phyloP scores from a whole-genome alignment of 371 early-diverging fungal species.

The Rhizopus delemar region DNA sequence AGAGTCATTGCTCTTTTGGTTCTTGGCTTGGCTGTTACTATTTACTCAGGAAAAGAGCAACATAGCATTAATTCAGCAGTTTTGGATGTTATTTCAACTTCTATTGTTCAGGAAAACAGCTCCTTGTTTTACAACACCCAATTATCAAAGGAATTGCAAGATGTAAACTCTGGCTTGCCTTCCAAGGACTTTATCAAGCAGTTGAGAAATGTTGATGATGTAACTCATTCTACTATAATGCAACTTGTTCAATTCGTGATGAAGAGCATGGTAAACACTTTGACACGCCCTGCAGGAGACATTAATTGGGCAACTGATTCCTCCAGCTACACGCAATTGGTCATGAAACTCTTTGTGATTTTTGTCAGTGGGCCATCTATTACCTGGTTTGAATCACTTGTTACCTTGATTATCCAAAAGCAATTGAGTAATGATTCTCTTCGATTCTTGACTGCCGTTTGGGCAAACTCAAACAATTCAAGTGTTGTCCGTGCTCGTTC shows the following conservation, averaged over 20 bases:
- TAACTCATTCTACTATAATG: constrained; percentile 14
- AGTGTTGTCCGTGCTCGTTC: constrained; percentile 57
- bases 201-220: constrained; percentile 23
- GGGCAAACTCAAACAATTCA: constrained; percentile 47
- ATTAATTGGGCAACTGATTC: constrained; percentile 15
- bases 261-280: constrained; percentile 10
- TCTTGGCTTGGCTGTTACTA: constrained; percentile 23
- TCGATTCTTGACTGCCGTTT: constrained; percentile 66
- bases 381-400: constrained; percentile 51
- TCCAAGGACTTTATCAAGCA: constrained; percentile 23
- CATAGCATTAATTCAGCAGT: constrained; percentile 4
- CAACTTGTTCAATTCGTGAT: constrained; percentile 27
- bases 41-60: constrained; percentile 16
- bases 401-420: constrained; percentile 54
- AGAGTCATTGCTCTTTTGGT: constrained; percentile 38
- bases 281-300: constrained; percentile 9
- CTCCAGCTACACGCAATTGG: constrained; percentile 12
- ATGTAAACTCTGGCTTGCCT: constrained; percentile 11
- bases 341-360: constrained; percentile 45
- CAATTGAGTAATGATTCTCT: constrained; percentile 61
- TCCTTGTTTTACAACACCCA: constrained; percentile 15
- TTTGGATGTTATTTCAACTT: constrained; percentile 13
- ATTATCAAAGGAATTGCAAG: constrained; percentile 4
- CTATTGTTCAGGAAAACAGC: constrained; percentile 3
- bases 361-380: constrained; percentile 48